Evolutionary conservation across 768 basidiomycete genomes (phyloP).

Genomic region (Tulasnella sp.): DNA sequence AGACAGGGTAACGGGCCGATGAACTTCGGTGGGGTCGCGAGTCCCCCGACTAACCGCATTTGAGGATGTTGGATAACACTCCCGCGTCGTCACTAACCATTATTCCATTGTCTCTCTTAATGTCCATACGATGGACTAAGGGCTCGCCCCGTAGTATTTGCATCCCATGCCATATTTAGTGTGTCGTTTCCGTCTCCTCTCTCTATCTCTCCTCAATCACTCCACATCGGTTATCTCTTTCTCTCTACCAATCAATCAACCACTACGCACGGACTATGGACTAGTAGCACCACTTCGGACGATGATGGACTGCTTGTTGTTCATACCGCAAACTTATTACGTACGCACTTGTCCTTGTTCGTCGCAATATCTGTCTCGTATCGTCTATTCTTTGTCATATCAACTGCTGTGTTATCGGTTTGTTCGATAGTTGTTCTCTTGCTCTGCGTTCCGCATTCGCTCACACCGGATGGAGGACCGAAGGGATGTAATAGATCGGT

Average conservation of each 20-base stretch:
- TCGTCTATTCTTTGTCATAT: background rate
- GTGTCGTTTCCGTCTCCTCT: background rate
- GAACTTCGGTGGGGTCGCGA: background rate
- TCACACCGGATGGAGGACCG: background rate
- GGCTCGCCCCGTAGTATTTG: background rate
- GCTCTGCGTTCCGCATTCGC: background rate
- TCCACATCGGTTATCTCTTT: background rate
- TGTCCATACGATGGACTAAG: background rate
- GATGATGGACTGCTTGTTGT: constrained; percentile 8
- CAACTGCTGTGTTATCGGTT: background rate
- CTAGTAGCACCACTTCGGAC: constrained; percentile 1
- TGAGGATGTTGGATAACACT: background rate
- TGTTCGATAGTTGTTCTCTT: background rate
- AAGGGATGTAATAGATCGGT: background rate
- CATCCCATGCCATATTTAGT: background rate
- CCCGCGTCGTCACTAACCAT: background rate
- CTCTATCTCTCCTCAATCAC: background rate
- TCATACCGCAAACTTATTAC: background rate
- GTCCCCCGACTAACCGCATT: background rate
- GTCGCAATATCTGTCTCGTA: constrained; percentile 4
- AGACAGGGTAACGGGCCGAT: background rate
- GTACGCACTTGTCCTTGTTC: background rate
- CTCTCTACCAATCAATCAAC: background rate
- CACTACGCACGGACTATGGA: background rate
- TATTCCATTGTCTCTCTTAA: background rate